Conservation (phyloP, 495 filamentous ascomycete genomes). For the Aspergillus haitiensis region DNA sequence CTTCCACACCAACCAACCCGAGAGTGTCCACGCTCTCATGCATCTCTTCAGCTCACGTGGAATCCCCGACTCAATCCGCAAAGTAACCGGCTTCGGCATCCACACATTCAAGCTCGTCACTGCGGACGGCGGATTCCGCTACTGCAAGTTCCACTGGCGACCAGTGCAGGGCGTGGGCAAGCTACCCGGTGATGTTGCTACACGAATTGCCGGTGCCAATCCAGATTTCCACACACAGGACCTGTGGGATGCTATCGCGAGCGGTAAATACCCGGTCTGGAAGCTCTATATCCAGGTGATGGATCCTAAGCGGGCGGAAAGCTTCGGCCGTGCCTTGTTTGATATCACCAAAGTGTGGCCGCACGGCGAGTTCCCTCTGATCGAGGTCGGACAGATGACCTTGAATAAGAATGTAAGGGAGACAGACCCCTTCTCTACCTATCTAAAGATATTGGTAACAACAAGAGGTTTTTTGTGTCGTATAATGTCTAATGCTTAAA, state of each 20-base stretch:
- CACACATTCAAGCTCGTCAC: constrained; percentile 66
- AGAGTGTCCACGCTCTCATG: constrained; percentile 65
- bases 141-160: constrained; percentile 66
- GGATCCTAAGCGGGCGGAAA: constrained; percentile 47
- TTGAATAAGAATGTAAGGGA: constrained; percentile 39
- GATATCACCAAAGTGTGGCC: constrained; percentile 49
- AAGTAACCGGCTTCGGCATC: constrained; percentile 64
- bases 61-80: constrained; percentile 59
- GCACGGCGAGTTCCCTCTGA: constrained; percentile 41
- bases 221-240: constrained; percentile 42
- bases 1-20: constrained; percentile 35
- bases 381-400: constrained; percentile 42
- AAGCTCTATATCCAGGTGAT: constrained; percentile 51
- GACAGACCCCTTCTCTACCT: too few species aligned
- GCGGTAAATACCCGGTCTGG: constrained; percentile 43
- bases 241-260: constrained; percentile 38
- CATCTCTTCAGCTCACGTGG: constrained; percentile 66
- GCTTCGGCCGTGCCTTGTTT: constrained; percentile 37
- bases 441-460: not conserved
- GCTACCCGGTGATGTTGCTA: constrained; percentile 55
- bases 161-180: constrained; percentile 56
- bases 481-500: not conserved
- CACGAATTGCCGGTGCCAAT: constrained; percentile 49
- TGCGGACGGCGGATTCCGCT: constrained; percentile 56
- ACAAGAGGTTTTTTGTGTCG: too few species aligned